Base-by-base conservation (phyloP, 805 yeast genomes). In the Isabelozyma pseudorhagii region DNA sequence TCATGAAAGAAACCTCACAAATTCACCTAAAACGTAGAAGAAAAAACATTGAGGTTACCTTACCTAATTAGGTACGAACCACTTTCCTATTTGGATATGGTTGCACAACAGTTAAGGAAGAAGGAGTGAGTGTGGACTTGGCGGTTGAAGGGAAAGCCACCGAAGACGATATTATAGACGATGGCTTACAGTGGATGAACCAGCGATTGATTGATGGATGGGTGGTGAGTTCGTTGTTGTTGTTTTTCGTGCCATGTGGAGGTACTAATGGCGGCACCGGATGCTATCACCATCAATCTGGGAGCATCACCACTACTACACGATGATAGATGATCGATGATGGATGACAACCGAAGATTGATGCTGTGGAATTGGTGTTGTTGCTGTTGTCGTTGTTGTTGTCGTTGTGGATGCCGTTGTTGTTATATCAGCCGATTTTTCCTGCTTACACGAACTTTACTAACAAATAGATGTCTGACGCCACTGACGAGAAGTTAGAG, bases 401-500 rank as follows among this genome's bases (percentile, higher is more conserved):
- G 5, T 15, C 9, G 36, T 2, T 5, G 21, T 17, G 9, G 18
- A 7, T 41, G 44, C 28, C 6, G 42, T 40, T 40, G 7, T 14
- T 40, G 15, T 21, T 10, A 17, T 21, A 17, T 21, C 25, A 21
- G 25, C 25, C 25, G 25, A 21, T 21, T 21, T 21, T 21, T 21
- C 25, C 25, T 21, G 27, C 27, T n/a, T 21, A 10, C 27, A 28
- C 15, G 18, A 27, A 42, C 27, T 13, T 31, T 58, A 56, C 60
- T 60, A 58, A 60, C 61, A 7, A 28, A 42, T 44, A 56, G 57
- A 69, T 72, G 78, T 72, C 77, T 53, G 72, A 68, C 55, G 72
- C 66, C 54, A 66, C 72, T 41, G 74, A 71, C 50, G 58, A 72
- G 48, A 73, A 73, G 57, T 63, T 72, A 61, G 77, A 72, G 53